phyloP scores from a whole-genome alignment of 768 basidiomycete genomes.

The Termitomyces sp. region DNA sequence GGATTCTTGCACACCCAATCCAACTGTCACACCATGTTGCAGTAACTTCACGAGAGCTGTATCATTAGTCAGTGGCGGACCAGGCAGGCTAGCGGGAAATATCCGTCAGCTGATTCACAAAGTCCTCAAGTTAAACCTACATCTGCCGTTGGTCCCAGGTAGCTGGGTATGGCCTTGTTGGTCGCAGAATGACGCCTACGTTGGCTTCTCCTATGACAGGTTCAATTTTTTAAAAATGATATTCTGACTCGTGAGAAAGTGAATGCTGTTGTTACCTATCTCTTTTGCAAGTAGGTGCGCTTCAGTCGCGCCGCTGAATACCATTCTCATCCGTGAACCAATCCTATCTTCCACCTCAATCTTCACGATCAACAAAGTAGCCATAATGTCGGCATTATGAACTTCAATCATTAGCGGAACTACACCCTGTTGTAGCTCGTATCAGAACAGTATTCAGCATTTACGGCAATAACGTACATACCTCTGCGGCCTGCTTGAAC shows the following conservation, averaged over 20 bases:
- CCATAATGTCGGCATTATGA: constrained; percentile 69
- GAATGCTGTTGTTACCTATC: constrained; percentile 35
- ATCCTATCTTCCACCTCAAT: constrained; percentile 54
- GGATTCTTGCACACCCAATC: constrained; percentile 57
- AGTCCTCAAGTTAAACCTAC: constrained; percentile 28
- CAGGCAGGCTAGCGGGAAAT: constrained; percentile 45
- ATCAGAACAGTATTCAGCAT: constrained; percentile 1
- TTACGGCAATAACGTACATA: constrained; percentile 15
- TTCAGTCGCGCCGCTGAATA: constrained; percentile 58
- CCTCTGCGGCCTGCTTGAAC: constrained; percentile 54
- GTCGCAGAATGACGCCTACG: constrained; percentile 45
- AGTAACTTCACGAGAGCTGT: constrained; percentile 59
- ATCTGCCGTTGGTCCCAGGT: constrained; percentile 69
- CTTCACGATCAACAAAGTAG: constrained; percentile 62
- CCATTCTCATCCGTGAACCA: constrained; percentile 54
- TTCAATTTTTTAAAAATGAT: not conserved
- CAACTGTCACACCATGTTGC: constrained; percentile 75
- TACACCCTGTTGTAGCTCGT: constrained; percentile 36
- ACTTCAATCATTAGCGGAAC: constrained; percentile 65
- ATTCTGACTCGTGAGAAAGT: not conserved
- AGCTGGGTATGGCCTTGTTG: constrained; percentile 62
- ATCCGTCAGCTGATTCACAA: constrained; percentile 5
- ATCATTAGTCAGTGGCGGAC: constrained; percentile 65
- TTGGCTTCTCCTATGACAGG: constrained; percentile 33
- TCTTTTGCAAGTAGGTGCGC: constrained; percentile 63